phyloP scores from a whole-genome alignment of 169 alveolate species.

The Plasmodium knowlesi region DNA sequence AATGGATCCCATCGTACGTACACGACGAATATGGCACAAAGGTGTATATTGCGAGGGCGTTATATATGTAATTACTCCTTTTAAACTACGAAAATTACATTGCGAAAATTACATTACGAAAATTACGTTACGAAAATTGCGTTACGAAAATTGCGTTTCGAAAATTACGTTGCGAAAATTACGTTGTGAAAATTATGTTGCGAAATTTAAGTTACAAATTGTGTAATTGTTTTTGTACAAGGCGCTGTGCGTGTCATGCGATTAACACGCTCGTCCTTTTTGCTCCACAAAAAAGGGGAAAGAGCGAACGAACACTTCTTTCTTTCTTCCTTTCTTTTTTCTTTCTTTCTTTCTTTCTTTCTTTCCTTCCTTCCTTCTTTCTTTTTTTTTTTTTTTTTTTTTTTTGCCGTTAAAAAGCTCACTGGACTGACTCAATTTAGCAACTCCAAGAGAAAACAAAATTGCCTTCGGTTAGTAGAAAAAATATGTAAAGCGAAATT shows the following conservation, averaged over 20 bases:
- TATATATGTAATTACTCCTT: neutral
- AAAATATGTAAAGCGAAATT: neutral
- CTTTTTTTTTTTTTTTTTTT: neutral
- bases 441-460: neutral
- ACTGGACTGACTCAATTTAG: neutral
- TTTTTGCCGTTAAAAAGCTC: neutral
- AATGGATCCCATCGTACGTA: neutral
- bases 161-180: too few species aligned
- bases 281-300: neutral
- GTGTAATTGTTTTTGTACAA: neutral
- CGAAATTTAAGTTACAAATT: neutral
- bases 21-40: neutral
- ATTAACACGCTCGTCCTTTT: neutral
- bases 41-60: neutral
- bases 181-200: neutral
- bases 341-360: too few species aligned
- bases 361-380: neutral
- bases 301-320: neutral
- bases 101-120: neutral
- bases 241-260: neutral
- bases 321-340: neutral
- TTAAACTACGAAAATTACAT: neutral
- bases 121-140: neutral
- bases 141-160: neutral
- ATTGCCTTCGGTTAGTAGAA: neutral